Evolutionary conservation across 177 flowering plant genomes (phyloP).

Genomic region (Vitis hybrid): DNA sequence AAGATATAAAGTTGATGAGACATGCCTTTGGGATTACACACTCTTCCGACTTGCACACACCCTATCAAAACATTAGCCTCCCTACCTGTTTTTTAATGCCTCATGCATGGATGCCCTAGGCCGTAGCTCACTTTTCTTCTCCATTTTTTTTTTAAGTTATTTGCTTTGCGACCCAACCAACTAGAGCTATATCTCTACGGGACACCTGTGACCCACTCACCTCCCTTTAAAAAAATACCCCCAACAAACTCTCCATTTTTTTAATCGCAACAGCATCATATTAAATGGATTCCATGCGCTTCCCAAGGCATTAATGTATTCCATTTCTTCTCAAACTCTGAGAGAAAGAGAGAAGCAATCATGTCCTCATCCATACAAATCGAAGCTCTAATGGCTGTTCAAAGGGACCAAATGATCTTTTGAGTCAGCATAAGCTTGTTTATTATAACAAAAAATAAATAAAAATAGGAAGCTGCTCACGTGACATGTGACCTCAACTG

Average conservation of each 20-base stretch:
- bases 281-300: conserved; percentile 5
- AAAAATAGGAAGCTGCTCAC: conserved; percentile 13
- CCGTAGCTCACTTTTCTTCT: conserved; percentile 2
- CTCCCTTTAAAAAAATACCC: neutral
- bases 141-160: neutral
- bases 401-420: conserved; percentile 10
- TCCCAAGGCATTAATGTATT: conserved; percentile 23
- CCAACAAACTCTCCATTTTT: conserved; percentile 2
- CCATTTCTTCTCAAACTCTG: conserved; percentile 11
- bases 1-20: conserved; percentile 34
- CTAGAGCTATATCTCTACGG: conserved; percentile 10
- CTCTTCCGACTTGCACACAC: conserved; percentile 12
- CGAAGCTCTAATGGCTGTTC: neutral
- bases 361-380: conserved; percentile 13
- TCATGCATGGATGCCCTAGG: conserved; percentile 1
- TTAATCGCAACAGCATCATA: neutral
- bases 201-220: conserved; percentile 26
- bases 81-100: neutral
- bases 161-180: conserved; percentile 1
- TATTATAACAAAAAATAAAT: neutral
- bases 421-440: conserved; percentile 12
- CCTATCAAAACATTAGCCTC: too few relatives aligned
- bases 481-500: conserved; percentile 23
- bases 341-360: conserved; percentile 11
- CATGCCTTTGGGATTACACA: conserved; percentile 54